These are phyloP conservation scores for Rehmannia glutinosa DNA, from an alignment of 257 asterid species.

Conservation along the genomic window DNA sequence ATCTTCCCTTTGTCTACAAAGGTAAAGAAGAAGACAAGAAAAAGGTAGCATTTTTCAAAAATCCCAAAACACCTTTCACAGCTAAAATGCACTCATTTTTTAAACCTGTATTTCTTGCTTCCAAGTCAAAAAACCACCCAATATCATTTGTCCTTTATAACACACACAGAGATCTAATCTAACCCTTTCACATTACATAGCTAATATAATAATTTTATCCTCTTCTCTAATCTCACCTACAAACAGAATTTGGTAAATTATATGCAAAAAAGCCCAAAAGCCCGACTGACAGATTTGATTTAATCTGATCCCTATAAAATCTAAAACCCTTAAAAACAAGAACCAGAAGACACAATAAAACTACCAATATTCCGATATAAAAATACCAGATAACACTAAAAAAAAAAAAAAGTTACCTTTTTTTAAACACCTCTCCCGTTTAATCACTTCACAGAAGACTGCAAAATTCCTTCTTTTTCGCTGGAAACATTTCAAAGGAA, in stretches of 20 bases:
- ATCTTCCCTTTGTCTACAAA: conserved; percentile 40
- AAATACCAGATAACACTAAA: neutral
- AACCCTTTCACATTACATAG: neutral
- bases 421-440: neutral
- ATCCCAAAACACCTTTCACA: conserved; percentile 23
- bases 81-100: conserved; percentile 18
- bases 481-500: conserved; percentile 11
- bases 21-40: conserved; percentile 38
- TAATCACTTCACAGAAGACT: neutral
- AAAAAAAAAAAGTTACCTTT: neutral
- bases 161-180: conserved; percentile 24
- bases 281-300: conserved; percentile 8
- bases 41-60: conserved; percentile 31
- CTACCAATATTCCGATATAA: too few species aligned
- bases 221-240: neutral
- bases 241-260: neutral
- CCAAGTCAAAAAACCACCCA: conserved; percentile 35
- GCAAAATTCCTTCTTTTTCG: neutral
- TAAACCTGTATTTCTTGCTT: conserved; percentile 7
- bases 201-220: neutral
- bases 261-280: neutral
- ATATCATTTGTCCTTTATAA: conserved; percentile 21
- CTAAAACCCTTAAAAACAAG: neutral
- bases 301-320: conserved; percentile 16
- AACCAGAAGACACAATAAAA: too few species aligned